Evolutionary conservation across 257 asterid species (phyloP).

Genomic region (Solanum paucissectum): DNA sequence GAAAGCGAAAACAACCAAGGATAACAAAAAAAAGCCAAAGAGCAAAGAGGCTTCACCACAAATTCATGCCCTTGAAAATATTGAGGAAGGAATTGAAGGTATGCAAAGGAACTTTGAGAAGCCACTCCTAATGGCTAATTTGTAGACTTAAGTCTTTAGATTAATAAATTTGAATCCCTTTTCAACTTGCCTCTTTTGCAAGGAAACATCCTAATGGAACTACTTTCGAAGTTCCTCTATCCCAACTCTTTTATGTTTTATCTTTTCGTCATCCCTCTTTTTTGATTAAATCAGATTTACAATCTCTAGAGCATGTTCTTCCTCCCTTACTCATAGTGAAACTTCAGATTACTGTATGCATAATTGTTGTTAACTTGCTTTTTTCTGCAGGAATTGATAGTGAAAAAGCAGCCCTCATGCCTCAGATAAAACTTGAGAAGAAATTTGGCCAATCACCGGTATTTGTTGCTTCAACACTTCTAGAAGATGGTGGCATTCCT

Average conservation of each 20-base stretch:
- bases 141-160: not conserved
- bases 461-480: conserved; percentile 76
- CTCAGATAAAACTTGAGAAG: conserved; percentile 78
- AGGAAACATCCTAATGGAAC: not conserved
- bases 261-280: not conserved
- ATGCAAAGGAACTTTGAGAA: conserved; percentile 4
- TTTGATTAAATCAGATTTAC: not conserved
- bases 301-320: not conserved
- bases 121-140: not conserved
- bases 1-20: conserved; percentile 46
- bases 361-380: not conserved
- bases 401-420: conserved; percentile 73
- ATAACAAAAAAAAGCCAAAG: conserved; percentile 56
- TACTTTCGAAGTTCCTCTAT: not conserved
- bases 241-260: not conserved
- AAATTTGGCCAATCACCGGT: conserved; percentile 94
- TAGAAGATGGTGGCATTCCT: conserved; percentile 85
- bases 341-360: not conserved
- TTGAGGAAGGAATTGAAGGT: conserved; percentile 96
- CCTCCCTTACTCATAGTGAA: not conserved
- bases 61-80: conserved; percentile 94
- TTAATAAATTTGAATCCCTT: not conserved
- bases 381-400: conserved; percentile 57
- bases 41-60: conserved; percentile 63
- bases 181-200: not conserved